Conservation (phyloP, 148 eudicot species). For the Rhododendron ovatum region DNA sequence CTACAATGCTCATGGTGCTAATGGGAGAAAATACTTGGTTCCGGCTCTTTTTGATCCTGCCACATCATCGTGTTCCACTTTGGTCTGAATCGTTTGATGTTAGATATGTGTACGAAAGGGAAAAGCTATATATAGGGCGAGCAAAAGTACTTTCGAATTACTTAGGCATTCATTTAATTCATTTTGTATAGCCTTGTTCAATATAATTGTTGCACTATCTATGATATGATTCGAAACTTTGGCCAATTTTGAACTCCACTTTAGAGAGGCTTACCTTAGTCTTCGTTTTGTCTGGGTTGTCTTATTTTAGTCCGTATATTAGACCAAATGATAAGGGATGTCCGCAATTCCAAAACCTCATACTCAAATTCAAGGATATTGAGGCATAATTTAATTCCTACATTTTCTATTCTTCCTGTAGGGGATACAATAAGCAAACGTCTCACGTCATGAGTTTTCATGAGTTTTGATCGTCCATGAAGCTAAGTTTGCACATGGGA, state of each 20-base stretch:
- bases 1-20: conserved; percentile 19
- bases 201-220: neutral
- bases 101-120: neutral
- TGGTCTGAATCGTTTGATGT: neutral
- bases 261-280: neutral
- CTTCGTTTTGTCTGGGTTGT: neutral
- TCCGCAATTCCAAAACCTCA: neutral
- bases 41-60: conserved; percentile 20
- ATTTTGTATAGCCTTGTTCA: neutral
- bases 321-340: too few species aligned
- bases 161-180: neutral
- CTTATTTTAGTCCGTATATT: too few species aligned
- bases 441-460: neutral
- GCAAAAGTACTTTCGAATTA: neutral
- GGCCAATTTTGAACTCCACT: neutral
- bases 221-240: neutral
- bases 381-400: neutral
- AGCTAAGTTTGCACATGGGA: too few species aligned
- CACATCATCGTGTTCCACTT: conserved; percentile 4
- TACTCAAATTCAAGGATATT: neutral
- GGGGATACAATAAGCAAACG: neutral
- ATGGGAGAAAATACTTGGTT: conserved; percentile 9
- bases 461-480: neutral
- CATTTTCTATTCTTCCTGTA: too few species aligned
- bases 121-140: neutral